Evolutionary conservation across 331 rosid genomes (phyloP), one percentile per base, ranked within the genome.

Genomic region (Malus hybrid): DNA sequence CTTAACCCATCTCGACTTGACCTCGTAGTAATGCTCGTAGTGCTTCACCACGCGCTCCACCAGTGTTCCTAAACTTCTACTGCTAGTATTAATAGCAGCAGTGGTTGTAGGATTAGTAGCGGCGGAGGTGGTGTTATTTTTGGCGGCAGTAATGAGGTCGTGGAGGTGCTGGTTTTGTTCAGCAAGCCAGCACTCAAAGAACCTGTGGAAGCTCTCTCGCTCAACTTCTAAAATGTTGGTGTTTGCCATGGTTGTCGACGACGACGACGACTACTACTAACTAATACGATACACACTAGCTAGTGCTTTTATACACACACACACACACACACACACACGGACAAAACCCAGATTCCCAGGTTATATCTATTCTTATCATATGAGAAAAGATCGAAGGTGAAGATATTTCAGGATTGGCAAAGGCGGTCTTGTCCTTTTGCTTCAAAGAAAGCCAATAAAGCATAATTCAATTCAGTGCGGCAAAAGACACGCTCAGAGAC

Each of bases 11-110:
- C 8, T 67, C 8, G 86, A 81, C 71, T 86, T 89, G 7, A 75
- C 70, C 32, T 61, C 18, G 74, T 85, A 87, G 80, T 82, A 91
- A 10, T 14, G 15, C 82, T 84, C 88, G 55, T 88, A 87, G 70
- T 81, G 88, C 54, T 73, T 36, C 18, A 85, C 24, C 7, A 84
- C 94, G 20, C 59, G 46, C 4, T 76, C 67, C 24, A 80, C 66
- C 33, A 88, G 80, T 7, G 76, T 15, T 7, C 76, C 69, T 4
- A 76, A 24, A 32, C 31, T 59, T 59, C 3, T 59, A 59, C 64
- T 10, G 15, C 31, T 39, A 39, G 46, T 39, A 39, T 39, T 39
- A 10, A 39, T 39, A 39, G 13, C 46, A 3, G 46, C 46, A 39
- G 46, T 39, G 46, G 46, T 39, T 39, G 46, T 39, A 39, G 46